Base-by-base conservation (phyloP, 805 yeast genomes). In the Candida dendrica region DNA sequence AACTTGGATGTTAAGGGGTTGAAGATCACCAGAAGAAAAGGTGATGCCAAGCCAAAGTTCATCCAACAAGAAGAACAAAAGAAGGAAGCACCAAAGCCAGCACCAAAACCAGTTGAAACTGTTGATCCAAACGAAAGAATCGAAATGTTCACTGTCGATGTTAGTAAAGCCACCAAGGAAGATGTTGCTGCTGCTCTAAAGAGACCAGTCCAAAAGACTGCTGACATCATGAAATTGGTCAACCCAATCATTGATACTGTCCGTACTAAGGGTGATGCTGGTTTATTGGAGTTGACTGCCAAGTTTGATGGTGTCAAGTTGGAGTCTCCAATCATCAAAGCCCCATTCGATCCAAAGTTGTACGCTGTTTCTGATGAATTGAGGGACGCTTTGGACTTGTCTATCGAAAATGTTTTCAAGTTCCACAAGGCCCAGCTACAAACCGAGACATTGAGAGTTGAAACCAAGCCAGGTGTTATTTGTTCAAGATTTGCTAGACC, bases 401-500 rank as follows among this genome's bases (percentile, higher is more conserved):
- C 97, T 18, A 82, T 89, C 66, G 79, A 75, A 48, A 93, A 93
- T 64, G 93, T 93, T 44, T 79, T 78, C 56, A 85, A 80, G 65
- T 93, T 93, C 79, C 99, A 93, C 65, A 78, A 81, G 22, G 98
- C 98, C 4, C 99, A 93, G 65, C 69, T 84, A 45, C 89, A 86
- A 49, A 69, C 68, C 19, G 84, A 80, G 44, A 75, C 83, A 10
- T 66, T 91, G 63, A 73, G 72, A 7, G 95, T 93, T 33, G 98
- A 91, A 66, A 93, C 99, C 1, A 73, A 84, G 45, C 95, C 95
- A 2, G 98, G 98, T 51, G 98, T 93, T 20, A 66, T 75, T 41
- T 93, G 98, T 68, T 86, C 95, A 16, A 79, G 99, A 55, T 93
- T 93, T 63, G 85, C 98, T 14, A 80, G 96, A 56, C 93, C 98